A percentile compares a stretch with the other conserved stretches of the same genome.
Evolutionary conservation across 2,329 filamentous ascomycete genomes (phyloP).

Genomic region (Verticillium alfalfae): DNA sequence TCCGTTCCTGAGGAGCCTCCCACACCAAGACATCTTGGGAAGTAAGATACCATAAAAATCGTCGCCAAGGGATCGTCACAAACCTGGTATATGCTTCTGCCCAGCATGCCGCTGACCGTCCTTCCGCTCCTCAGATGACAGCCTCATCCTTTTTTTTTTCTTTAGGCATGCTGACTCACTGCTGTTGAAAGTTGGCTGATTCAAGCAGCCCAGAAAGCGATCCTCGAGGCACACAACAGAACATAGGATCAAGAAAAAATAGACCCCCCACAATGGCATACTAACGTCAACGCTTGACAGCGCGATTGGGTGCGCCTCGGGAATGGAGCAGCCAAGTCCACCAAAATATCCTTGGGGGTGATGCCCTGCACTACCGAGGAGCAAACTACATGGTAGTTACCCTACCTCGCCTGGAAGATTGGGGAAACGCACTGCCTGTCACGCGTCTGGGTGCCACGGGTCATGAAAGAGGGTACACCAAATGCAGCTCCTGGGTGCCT

Average conservation of each 20-base stretch:
- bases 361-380: neutral
- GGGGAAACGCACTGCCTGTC: neutral
- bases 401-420: neutral
- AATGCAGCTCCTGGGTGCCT: too few species aligned
- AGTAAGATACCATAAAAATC: neutral
- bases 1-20: neutral
- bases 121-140: neutral
- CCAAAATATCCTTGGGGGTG: neutral
- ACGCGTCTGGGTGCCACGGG: neutral
- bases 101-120: neutral
- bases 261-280: neutral
- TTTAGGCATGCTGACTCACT: neutral
- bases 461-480: neutral
- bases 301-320: neutral
- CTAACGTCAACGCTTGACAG: neutral
- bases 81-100: neutral
- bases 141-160: neutral
- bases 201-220: neutral
- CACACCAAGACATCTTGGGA: neutral
- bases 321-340: neutral
- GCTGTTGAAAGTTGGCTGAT: neutral
- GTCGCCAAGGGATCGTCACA: neutral
- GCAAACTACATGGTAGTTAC: neutral
- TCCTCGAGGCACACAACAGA: neutral
- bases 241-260: neutral